phyloP scores from a whole-genome alignment of 2,329 filamentous ascomycete genomes.

The Dactylellina leptospora region DNA sequence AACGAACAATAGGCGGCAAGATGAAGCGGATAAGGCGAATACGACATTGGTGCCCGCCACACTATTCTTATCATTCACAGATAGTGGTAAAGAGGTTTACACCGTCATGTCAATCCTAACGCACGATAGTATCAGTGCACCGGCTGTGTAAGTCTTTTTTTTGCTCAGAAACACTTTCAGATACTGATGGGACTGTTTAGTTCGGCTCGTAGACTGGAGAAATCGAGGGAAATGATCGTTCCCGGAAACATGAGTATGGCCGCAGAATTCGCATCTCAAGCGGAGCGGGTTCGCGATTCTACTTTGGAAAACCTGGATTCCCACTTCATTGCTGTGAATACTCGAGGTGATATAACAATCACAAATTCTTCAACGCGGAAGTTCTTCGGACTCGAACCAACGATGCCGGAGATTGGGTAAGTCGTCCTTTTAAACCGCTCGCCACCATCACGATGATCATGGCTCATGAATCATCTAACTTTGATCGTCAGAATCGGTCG shows the following conservation, averaged over 20 bases:
- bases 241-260: slow-evolving; percentile 47
- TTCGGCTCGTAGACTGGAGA: slow-evolving; percentile 21
- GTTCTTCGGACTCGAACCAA: slow-evolving; percentile 37
- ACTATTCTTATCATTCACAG: slow-evolving; percentile 44
- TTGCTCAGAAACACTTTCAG: background rate
- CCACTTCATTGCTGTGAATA: slow-evolving; percentile 52
- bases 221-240: slow-evolving; percentile 40
- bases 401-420: slow-evolving; percentile 48
- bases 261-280: slow-evolving; percentile 48
- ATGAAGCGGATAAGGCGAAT: slow-evolving; percentile 36
- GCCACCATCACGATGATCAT: background rate
- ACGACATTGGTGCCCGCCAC: slow-evolving; percentile 47
- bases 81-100: slow-evolving; percentile 47
- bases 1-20: slow-evolving; percentile 27
- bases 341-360: slow-evolving; percentile 50
- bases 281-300: slow-evolving; percentile 46
- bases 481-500: slow-evolving; percentile 35
- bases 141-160: slow-evolving; percentile 21
- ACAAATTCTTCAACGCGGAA: slow-evolving; percentile 46
- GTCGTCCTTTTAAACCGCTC: background rate
- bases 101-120: slow-evolving; percentile 51
- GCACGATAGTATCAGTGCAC: slow-evolving; percentile 46
- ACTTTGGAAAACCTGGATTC: slow-evolving; percentile 47
- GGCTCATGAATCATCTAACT: background rate
- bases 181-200: background rate